These are phyloP conservation scores for Kodamaea lidongshanica DNA, from an alignment of 805 yeast species.

Conservation along the genomic window DNA sequence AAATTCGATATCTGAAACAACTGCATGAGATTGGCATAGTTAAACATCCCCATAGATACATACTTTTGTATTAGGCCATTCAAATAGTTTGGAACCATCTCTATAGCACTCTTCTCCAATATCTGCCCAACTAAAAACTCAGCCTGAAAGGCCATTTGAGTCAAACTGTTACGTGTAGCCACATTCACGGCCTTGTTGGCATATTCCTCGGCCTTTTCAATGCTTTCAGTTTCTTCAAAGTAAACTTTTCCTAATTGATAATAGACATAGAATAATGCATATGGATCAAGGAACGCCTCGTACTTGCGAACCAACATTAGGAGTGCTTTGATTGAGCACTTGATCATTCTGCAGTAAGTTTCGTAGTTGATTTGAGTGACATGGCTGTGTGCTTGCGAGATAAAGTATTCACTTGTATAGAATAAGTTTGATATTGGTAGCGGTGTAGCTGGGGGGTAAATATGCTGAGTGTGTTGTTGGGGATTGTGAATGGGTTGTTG, in stretches of 20 bases:
- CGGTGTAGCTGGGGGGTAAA: no score
- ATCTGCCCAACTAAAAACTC: constrained; percentile 36
- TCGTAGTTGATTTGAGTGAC: neutral
- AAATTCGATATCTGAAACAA: constrained; percentile 27
- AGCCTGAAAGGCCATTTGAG: constrained; percentile 19
- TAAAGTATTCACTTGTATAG: constrained; percentile 10
- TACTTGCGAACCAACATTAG: constrained; percentile 25
- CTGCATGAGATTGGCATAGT: constrained; percentile 22
- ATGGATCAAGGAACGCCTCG: constrained; percentile 21
- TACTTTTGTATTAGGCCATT: constrained; percentile 19
- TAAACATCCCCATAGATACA: constrained; percentile 7
- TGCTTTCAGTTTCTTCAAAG: constrained; percentile 37
- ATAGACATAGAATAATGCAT: constrained; percentile 25
- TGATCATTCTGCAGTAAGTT: constrained; percentile 25
- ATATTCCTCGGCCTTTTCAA: constrained; percentile 37
- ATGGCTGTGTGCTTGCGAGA: constrained; percentile 18
- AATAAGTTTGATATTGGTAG: no score
- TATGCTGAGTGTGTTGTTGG: no score
- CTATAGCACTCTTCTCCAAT: constrained; percentile 21
- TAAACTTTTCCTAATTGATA: constrained; percentile 33
- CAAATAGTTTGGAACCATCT: constrained; percentile 25
- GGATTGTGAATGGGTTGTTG: no score
- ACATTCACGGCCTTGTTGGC: constrained; percentile 25
- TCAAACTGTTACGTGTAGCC: constrained; percentile 22
- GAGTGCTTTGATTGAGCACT: constrained; percentile 32